phyloP scores from a whole-genome alignment of 352 stramenopile species.

The Globisporangium camurandrum region DNA sequence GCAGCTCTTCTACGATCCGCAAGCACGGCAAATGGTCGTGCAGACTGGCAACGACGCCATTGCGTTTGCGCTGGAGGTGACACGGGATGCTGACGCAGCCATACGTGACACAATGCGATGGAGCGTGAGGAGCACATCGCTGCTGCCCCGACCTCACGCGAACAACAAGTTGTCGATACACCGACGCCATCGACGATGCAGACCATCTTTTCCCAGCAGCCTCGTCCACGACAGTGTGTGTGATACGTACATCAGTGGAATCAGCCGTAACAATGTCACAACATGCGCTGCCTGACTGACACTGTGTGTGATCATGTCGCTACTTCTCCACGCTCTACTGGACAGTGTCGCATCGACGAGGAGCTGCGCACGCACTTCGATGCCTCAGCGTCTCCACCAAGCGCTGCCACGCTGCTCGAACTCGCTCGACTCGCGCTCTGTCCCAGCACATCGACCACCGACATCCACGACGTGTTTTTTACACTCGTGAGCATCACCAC shows the following conservation, averaged over 20 bases:
- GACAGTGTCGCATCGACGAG: slow-evolving; percentile 2
- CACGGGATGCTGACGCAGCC: neutral
- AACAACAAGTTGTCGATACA: neutral
- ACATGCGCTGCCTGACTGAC: too few relatives aligned
- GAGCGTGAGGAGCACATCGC: too few relatives aligned
- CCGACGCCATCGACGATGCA: neutral
- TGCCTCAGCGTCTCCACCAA: neutral
- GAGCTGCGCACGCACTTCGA: slow-evolving; percentile 5
- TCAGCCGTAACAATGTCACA: too few relatives aligned
- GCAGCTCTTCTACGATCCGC: slow-evolving; percentile 1
- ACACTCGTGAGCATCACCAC: slow-evolving; percentile 24
- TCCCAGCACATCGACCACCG: neutral
- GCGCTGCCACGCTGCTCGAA: slow-evolving; percentile 1
- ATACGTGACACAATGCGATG: too few relatives aligned
- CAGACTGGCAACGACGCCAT: slow-evolving; percentile 12
- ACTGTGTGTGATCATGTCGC: too few relatives aligned
- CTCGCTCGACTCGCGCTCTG: slow-evolving; percentile 7
- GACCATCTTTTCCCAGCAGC: too few relatives aligned
- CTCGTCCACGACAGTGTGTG: too few relatives aligned
- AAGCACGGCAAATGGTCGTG: neutral
- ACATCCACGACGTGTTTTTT: slow-evolving; percentile 21
- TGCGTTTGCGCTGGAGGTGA: slow-evolving; percentile 13
- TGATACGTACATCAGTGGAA: too few relatives aligned
- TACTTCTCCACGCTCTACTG: too few relatives aligned
- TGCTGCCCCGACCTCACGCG: too few relatives aligned